Percentiles rank a stretch among this genome's conserved stretches.
These are phyloP conservation scores for Xylaria telfairii DNA, from an alignment of 495 filamentous ascomycete species.

Conservation along the genomic window DNA sequence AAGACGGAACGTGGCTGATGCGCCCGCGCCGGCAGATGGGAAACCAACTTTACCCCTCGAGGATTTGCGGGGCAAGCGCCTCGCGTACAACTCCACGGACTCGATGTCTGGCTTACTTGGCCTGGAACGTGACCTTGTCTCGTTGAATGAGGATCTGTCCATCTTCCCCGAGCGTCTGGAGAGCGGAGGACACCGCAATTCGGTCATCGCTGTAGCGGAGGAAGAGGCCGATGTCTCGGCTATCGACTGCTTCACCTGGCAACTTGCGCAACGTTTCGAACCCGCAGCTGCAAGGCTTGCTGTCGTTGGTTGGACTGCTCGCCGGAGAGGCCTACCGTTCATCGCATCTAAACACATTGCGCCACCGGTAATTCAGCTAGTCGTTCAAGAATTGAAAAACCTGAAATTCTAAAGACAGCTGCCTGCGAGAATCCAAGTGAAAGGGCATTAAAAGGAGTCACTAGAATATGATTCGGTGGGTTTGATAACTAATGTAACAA, in stretches of 20 bases:
- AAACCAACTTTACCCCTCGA: neutral
- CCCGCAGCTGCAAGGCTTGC: neutral
- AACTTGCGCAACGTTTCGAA: conserved; percentile 15
- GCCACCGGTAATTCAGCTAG: neutral
- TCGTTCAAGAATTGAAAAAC: conserved; percentile 5
- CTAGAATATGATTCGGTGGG: neutral
- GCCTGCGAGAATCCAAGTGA: neutral
- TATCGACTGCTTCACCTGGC: conserved; percentile 18
- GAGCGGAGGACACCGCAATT: conserved; percentile 20
- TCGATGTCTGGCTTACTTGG: conserved; percentile 12
- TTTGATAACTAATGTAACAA: no score
- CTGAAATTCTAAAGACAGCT: neutral
- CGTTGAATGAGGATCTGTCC: neutral
- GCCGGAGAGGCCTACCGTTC: conserved; percentile 9
- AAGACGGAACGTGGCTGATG: neutral
- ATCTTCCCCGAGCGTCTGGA: conserved; percentile 11
- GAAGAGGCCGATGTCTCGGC: conserved; percentile 7
- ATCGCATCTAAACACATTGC: conserved; percentile 9
- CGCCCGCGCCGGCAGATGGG: conserved; percentile 7
- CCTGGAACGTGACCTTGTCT: conserved; percentile 13
- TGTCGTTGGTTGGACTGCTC: conserved; percentile 16
- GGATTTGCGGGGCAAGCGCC: conserved; percentile 16
- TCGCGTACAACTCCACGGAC: conserved; percentile 18
- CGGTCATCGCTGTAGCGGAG: conserved; percentile 9
- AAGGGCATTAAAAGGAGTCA: neutral